Percentiles rank a stretch among this genome's conserved stretches.
Evolutionary conservation across 2,329 filamentous ascomycete species (phyloP).

Genomic region (Botrytis sinoallii): DNA sequence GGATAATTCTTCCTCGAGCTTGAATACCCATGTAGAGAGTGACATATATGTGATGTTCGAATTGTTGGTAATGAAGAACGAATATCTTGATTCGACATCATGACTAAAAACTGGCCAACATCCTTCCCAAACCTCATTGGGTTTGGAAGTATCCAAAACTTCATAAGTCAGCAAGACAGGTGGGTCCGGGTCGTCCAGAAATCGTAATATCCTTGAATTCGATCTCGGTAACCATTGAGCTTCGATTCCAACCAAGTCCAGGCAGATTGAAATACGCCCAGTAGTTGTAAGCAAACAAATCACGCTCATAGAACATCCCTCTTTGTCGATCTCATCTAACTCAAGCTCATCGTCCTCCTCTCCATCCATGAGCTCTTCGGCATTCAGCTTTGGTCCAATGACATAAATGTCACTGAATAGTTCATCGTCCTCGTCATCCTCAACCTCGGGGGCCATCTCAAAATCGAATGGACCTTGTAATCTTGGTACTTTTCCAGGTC

Average conservation of each 20-base stretch:
- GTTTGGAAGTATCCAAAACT: constrained; percentile 57
- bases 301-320: constrained; percentile 58
- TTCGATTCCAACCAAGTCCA: constrained; percentile 60
- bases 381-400: constrained; percentile 60
- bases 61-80: constrained; percentile 60
- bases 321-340: constrained; percentile 53
- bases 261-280: constrained; percentile 58
- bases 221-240: constrained; percentile 62
- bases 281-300: constrained; percentile 59
- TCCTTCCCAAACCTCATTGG: constrained; percentile 52
- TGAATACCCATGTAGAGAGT: constrained; percentile 60
- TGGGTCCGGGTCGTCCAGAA: constrained; percentile 41
- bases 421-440: constrained; percentile 53
- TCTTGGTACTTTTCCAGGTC: constrained; percentile 56
- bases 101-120: constrained; percentile 62
- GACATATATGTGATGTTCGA: constrained; percentile 59
- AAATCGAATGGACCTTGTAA: constrained; percentile 62
- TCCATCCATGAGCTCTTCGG: constrained; percentile 59
- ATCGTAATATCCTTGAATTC: constrained; percentile 46
- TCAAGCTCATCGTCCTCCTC: constrained; percentile 59
- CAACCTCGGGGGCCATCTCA: constrained; percentile 46
- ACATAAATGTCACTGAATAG: constrained; percentile 60
- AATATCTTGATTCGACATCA: constrained; percentile 60
- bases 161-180: constrained; percentile 59
- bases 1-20: constrained; percentile 59